These are phyloP conservation scores for Jamesozyma gamospora DNA, from an alignment of 805 yeast species.

Conservation along the genomic window DNA sequence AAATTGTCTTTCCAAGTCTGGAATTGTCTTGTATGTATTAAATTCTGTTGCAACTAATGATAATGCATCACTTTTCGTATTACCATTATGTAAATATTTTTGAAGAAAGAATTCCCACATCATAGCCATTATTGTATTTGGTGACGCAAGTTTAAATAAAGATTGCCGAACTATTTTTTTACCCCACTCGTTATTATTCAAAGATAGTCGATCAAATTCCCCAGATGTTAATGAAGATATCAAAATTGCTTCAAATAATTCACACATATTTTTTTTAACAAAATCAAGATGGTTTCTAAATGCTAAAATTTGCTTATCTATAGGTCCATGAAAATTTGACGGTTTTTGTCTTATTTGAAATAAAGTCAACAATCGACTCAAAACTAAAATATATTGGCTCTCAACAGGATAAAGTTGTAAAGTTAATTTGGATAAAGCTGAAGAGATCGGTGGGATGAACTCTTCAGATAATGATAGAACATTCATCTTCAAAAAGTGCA, in stretches of 20 bases:
- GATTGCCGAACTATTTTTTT: slow-evolving; percentile 39
- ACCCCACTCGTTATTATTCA: slow-evolving; percentile 47
- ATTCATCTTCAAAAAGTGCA: slow-evolving; percentile 38
- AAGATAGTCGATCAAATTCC: slow-evolving; percentile 45
- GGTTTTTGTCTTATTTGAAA: slow-evolving; percentile 42
- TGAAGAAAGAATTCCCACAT: slow-evolving; percentile 29
- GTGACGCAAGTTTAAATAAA: slow-evolving; percentile 50
- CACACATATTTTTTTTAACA: slow-evolving; percentile 40
- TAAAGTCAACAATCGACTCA: slow-evolving; percentile 41
- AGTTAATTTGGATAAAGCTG: slow-evolving; percentile 28
- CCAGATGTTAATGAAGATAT: slow-evolving; percentile 45
- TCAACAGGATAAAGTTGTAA: slow-evolving; percentile 33
- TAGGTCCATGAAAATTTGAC: slow-evolving; percentile 54
- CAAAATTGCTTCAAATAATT: slow-evolving; percentile 41
- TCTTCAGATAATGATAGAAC: slow-evolving; percentile 31
- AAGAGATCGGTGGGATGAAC: slow-evolving; percentile 24
- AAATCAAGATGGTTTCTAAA: slow-evolving; percentile 57
- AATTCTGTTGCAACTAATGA: slow-evolving; percentile 22
- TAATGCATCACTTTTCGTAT: slow-evolving; percentile 24
- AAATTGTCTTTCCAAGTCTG: slow-evolving; percentile 23
- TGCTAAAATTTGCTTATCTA: slow-evolving; percentile 53
- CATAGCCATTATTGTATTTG: slow-evolving; percentile 51
- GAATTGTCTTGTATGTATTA: slow-evolving; percentile 21
- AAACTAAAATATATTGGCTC: slow-evolving; percentile 31
- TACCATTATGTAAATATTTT: slow-evolving; percentile 27